These are phyloP conservation scores for Naganishia vaughanmartiniae DNA, from an alignment of 768 basidiomycete species.

Conservation along the genomic window DNA sequence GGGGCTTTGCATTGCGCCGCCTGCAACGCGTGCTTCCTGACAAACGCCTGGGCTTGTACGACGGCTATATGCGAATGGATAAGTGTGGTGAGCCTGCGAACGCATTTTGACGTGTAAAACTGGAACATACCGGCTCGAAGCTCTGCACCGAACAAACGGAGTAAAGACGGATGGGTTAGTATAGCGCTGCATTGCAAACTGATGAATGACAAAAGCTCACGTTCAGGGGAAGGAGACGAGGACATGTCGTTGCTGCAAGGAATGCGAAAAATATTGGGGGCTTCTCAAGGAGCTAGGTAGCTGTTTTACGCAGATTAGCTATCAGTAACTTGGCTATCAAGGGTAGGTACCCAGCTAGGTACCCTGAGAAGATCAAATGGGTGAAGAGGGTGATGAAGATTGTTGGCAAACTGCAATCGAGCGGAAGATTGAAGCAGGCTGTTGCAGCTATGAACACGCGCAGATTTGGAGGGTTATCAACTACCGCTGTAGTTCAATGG, in stretches of 20 bases:
- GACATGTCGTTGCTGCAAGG: too few species aligned
- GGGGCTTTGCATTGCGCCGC: constrained; percentile 9
- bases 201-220: too few species aligned
- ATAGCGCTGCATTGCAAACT: not conserved
- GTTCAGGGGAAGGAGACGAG: too few species aligned
- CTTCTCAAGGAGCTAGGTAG: too few species aligned
- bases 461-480: not conserved
- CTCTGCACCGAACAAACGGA: not conserved
- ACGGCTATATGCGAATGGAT: not conserved
- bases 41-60: constrained; percentile 6
- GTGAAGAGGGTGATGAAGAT: too few species aligned
- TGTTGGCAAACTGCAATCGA: not conserved
- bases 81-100: not conserved
- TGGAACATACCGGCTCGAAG: not conserved
- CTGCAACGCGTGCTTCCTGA: constrained; percentile 4
- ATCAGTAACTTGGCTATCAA: too few species aligned
- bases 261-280: not conserved
- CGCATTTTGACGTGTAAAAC: not conserved
- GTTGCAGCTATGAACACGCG: too few species aligned
- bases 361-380: too few species aligned
- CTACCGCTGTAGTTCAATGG: constrained; percentile 22
- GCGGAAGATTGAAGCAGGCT: not conserved
- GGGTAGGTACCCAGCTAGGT: too few species aligned
- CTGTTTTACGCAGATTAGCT: too few species aligned
- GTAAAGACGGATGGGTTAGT: not conserved